These are phyloP conservation scores for Trapa bicornis DNA, from an alignment of 345 rosid genomes.

Conservation along the genomic window DNA sequence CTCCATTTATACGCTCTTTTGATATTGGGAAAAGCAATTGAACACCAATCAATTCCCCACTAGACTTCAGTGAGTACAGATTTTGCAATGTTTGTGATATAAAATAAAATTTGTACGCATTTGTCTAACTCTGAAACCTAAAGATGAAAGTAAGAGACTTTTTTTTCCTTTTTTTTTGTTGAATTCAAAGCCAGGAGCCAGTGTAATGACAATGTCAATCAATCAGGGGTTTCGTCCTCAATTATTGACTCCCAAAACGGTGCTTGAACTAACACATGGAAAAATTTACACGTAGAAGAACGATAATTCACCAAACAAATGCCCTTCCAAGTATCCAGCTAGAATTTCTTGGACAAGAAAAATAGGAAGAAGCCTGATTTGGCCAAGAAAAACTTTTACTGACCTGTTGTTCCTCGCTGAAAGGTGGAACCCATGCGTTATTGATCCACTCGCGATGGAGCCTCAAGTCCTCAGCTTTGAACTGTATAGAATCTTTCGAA, in stretches of 20 bases:
- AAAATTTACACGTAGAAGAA: background rate
- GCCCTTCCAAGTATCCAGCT: background rate
- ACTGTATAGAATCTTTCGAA: constrained; percentile 44
- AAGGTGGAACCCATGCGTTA: constrained; percentile 57
- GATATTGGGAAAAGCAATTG: background rate
- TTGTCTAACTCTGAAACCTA: background rate
- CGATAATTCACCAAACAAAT: background rate
- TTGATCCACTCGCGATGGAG: constrained; percentile 58
- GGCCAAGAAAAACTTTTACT: constrained; percentile 9
- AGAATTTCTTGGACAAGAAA: background rate
- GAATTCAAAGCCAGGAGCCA: background rate
- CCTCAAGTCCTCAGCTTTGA: constrained; percentile 36
- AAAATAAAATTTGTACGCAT: background rate
- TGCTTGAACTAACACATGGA: background rate
- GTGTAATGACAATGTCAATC: background rate
- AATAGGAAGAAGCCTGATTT: background rate
- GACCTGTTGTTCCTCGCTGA: constrained; percentile 17
- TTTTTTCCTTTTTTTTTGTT: too few species aligned
- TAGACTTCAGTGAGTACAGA: background rate
- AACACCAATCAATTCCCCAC: background rate
- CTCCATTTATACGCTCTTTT: background rate
- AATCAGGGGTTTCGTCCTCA: background rate
- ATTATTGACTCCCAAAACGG: background rate
- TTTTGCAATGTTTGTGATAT: background rate
- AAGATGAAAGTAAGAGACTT: too few species aligned